Evolutionary conservation across 805 yeast genomes (phyloP).

Genomic region (Barnettozyma californica): DNA sequence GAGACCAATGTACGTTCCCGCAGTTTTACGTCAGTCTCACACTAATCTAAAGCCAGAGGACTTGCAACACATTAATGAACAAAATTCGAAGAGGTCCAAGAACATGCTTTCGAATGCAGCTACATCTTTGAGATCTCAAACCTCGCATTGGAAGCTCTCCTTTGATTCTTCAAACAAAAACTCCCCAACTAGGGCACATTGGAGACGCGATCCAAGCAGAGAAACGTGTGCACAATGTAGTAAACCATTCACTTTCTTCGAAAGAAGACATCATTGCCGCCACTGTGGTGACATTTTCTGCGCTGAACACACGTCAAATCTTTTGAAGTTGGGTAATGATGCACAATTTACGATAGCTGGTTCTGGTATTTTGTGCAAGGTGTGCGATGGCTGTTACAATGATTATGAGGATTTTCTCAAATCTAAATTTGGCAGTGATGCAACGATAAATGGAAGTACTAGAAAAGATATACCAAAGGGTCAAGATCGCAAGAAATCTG

Average conservation of each 20-base stretch:
- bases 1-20: conserved; percentile 86
- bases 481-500: conserved; percentile 27
- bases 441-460: background rate
- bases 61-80: conserved; percentile 26
- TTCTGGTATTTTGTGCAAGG: conserved; percentile 60
- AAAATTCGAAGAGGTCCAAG: conserved; percentile 21
- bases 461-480: conserved; percentile 4
- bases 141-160: conserved; percentile 23
- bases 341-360: conserved; percentile 67
- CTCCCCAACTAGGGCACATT: conserved; percentile 47
- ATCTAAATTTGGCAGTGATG: conserved; percentile 17
- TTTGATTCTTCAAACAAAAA: conserved; percentile 25
- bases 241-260: conserved; percentile 68
- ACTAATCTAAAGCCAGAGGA: conserved; percentile 40
- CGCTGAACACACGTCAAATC: conserved; percentile 57
- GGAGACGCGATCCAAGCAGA: conserved; percentile 69
- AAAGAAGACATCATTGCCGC: conserved; percentile 77
- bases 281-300: conserved; percentile 82
- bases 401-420: conserved; percentile 51
- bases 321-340: conserved; percentile 47
- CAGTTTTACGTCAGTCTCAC: conserved; percentile 60
- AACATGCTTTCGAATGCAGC: conserved; percentile 22
- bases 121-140: conserved; percentile 22
- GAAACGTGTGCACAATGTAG: conserved; percentile 64
- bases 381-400: conserved; percentile 61